These are phyloP conservation scores for Chlorella vulgaris DNA, from an alignment of 139 green algal genomes.

Conservation along the genomic window DNA sequence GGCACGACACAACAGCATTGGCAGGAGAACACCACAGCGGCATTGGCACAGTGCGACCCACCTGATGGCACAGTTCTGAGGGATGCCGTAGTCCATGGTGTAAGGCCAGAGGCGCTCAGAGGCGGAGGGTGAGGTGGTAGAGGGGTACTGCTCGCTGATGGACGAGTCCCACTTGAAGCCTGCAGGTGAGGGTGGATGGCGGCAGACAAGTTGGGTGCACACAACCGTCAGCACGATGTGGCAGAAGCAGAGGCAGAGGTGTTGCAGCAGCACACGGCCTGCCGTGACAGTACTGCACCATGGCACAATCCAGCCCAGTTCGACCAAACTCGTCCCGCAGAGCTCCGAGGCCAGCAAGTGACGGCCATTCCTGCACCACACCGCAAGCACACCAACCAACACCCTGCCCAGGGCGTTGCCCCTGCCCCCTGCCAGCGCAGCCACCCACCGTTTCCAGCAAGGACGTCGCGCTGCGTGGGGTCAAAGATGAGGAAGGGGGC, in stretches of 20 bases:
- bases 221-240: not conserved
- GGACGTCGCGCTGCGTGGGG: constrained; percentile 21
- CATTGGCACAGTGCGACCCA: too few relatives aligned
- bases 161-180: constrained; percentile 35
- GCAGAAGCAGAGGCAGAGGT: too few relatives aligned
- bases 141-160: constrained; percentile 40
- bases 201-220: not conserved
- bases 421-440: not conserved
- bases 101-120: constrained; percentile 36
- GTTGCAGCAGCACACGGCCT: too few relatives aligned
- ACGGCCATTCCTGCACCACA: too few relatives aligned
- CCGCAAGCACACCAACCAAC: too few relatives aligned
- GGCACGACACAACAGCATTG: too few relatives aligned
- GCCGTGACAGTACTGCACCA: too few relatives aligned
- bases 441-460: constrained; percentile 15
- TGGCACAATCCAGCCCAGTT: too few relatives aligned
- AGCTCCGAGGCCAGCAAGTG: too few relatives aligned
- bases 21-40: too few relatives aligned
- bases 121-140: constrained; percentile 12
- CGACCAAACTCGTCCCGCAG: not conserved
- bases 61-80: constrained; percentile 9
- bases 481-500: constrained; percentile 30
- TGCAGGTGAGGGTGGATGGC: not conserved
- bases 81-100: constrained; percentile 43
- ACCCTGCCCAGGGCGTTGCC: too few relatives aligned